phyloP scores from a whole-genome alignment of 768 basidiomycete genomes.

The Tricholoma furcatifolium region DNA sequence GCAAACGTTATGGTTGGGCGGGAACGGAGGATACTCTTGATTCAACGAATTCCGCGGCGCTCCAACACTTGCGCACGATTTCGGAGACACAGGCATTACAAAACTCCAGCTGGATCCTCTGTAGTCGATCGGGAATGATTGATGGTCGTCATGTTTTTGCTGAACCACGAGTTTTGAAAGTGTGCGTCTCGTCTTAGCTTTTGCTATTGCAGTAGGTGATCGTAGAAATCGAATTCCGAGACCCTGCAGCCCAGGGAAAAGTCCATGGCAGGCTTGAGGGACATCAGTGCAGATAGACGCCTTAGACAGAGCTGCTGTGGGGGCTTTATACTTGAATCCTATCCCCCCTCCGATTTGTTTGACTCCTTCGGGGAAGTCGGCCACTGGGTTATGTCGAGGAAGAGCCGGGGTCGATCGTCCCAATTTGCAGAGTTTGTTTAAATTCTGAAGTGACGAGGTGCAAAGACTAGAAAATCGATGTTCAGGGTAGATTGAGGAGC shows the following conservation, averaged over 20 bases:
- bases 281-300: slow-evolving; percentile 19
- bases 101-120: slow-evolving; percentile 18
- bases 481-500: slow-evolving; percentile 29
- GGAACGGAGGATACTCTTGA: slow-evolving; percentile 7
- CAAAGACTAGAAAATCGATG: slow-evolving; percentile 29
- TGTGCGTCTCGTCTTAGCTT: slow-evolving; percentile 12
- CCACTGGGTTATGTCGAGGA: slow-evolving; percentile 9
- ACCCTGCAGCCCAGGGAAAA: slow-evolving; percentile 12
- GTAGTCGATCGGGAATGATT: slow-evolving; percentile 6
- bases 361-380: slow-evolving; percentile 42
- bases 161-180: slow-evolving; percentile 5
- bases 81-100: slow-evolving; percentile 6
- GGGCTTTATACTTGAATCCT: slow-evolving; percentile 44
- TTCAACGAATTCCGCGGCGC: background rate
- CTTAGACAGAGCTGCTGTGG: slow-evolving; percentile 24
- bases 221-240: slow-evolving; percentile 15
- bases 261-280: slow-evolving; percentile 17
- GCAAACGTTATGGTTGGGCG: background rate
- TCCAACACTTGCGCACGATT: background rate
- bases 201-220: slow-evolving; percentile 10
- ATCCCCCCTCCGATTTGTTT: slow-evolving; percentile 53
- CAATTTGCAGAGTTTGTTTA: slow-evolving; percentile 35
- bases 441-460: slow-evolving; percentile 31
- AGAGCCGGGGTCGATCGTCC: slow-evolving; percentile 32
- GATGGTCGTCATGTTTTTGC: background rate